Base-by-base conservation (phyloP, 306 rosid species). In the Acacia melanoxylon region DNA sequence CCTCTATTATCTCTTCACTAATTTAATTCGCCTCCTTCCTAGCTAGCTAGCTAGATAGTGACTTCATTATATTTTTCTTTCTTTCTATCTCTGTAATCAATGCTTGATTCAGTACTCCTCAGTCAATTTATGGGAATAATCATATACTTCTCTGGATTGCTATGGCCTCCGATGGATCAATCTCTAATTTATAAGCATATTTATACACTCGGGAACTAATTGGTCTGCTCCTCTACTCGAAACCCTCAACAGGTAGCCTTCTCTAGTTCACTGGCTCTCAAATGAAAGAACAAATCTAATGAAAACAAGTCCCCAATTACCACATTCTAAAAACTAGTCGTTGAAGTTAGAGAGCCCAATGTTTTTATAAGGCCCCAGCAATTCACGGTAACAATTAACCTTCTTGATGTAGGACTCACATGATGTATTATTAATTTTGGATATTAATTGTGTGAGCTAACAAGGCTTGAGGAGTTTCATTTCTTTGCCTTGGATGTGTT, bases 401-500 rank as follows among this genome's bases (percentile, higher is more conserved):
- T 37, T 37, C 8, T 35, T 7, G 6, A 0, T 33, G 37, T 35
- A 5, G 0, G 40, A 35, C 1, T 6, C 0, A 0, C 41, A 37
- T 37, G 41, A 37, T 0, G 8, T 37, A 37, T 12, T 62, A 49
- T 66, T 33, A 66, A 49, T 66, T 37, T 16, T 31, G 24, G 41
- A 24, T 33, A 51, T 35, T 35, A 29, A 24, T 59, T 59, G 2
- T 24, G 29, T 59, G 15, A 59, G 66, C 66, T 22, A 13, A 48
- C 86, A 71, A 58, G 37, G 49, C 45, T 48, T 48, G 27, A 68
- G 77, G 68, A 44, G 37, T 77, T 78, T 85, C 84, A 70, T 52
- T 65, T 85, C 85, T 84, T 33, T 79, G 91, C 77, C 81, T 81
- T 84, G 66, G 74, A 45, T 48, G 71, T 67, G 72, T 65, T 44